Base-by-base conservation (phyloP, 2,329 filamentous ascomycete species). In the Arachnomyces sp. region DNA sequence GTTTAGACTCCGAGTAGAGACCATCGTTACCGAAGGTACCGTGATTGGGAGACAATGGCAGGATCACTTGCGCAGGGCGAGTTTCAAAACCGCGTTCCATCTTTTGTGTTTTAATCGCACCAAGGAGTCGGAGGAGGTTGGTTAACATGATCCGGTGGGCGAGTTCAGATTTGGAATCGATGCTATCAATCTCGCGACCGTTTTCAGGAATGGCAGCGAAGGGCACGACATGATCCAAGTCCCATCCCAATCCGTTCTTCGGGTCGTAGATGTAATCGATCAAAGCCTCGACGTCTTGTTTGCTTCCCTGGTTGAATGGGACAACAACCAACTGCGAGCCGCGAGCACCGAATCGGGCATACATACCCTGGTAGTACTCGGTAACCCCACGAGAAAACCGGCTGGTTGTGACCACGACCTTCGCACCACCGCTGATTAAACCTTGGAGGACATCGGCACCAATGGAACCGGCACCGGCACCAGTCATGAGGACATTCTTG, bases 281-380 rank as follows among this genome's bases (percentile, higher is more conserved):
- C 6, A 98, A 75, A 34, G 88, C 88, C 63, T 96, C 87, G 28
- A 95, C 86, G 61, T 98, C 92, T 64, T 96, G 90, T 71, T 95
- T 93, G 72, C 90, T 96, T 49, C 90, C 92, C 65, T 95, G 89
- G 67, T 98, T 98, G 78, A 98, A 98, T 36, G 93, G 92, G 40
- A 96, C 93, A 40, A 98, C 92, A 31, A 98, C 87, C 41, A 98
- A 82, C 69, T 96, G 89, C 43, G 92, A 96, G 49, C 92, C 92
- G 50, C 87, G 85, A 45, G 87, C 86, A 56, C 92, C 92, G 56
- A 85, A 95, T 45, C 89, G 85, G 47, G 89, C 85, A 66, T 98
- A 98, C 85, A 98, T 96, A 42, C 87, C 82, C 68, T 98, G 92
- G 69, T 98, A 98, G 72, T 96, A 98, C 70, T 98, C 92, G 4